Percentiles rank a stretch among this genome's conserved stretches.
These are phyloP conservation scores for Neonectria faginata DNA, from an alignment of 2,329 filamentous ascomycete species.

Conservation along the genomic window DNA sequence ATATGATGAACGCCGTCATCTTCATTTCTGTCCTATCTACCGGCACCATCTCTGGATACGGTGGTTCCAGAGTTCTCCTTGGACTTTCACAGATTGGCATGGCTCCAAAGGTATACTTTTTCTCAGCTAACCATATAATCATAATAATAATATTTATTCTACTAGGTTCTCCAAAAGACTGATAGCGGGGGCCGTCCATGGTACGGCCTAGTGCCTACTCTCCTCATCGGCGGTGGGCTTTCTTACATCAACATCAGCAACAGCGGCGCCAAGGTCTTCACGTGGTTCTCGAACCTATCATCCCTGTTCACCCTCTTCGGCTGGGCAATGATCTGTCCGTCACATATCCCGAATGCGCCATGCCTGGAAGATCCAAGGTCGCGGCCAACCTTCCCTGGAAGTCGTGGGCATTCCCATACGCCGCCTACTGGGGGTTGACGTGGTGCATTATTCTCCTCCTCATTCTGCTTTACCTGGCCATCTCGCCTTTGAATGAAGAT, in stretches of 20 bases:
- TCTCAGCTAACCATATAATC: neutral
- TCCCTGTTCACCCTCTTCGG: conserved; percentile 58
- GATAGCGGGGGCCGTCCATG: conserved; percentile 29
- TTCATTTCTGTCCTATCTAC: conserved; percentile 60
- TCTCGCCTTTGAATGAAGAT: conserved; percentile 55
- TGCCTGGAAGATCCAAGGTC: conserved; percentile 56
- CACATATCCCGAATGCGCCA: conserved; percentile 56
- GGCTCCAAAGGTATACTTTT: conserved; percentile 50
- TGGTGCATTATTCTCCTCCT: conserved; percentile 59
- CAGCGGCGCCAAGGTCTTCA: conserved; percentile 56
- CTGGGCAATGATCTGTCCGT: conserved; percentile 58
- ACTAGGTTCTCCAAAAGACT: conserved; percentile 20
- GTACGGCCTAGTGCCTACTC: conserved; percentile 59
- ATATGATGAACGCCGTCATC: conserved; percentile 62
- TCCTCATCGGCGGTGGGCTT: conserved; percentile 59
- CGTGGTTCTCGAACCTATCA: conserved; percentile 60
- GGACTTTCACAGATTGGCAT: conserved; percentile 57
- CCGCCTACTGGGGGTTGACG: conserved; percentile 56
- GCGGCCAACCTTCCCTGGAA: conserved; percentile 55
- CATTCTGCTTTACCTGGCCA: conserved; percentile 60
- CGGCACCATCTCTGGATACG: conserved; percentile 58
- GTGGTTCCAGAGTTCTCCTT: conserved; percentile 56
- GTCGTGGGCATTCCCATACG: conserved; percentile 58
- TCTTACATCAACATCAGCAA: conserved; percentile 57
- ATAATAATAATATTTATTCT: neutral